These are phyloP conservation scores for Kalaharituber pfeilii DNA, from an alignment of 2,329 filamentous ascomycete genomes.

Conservation along the genomic window DNA sequence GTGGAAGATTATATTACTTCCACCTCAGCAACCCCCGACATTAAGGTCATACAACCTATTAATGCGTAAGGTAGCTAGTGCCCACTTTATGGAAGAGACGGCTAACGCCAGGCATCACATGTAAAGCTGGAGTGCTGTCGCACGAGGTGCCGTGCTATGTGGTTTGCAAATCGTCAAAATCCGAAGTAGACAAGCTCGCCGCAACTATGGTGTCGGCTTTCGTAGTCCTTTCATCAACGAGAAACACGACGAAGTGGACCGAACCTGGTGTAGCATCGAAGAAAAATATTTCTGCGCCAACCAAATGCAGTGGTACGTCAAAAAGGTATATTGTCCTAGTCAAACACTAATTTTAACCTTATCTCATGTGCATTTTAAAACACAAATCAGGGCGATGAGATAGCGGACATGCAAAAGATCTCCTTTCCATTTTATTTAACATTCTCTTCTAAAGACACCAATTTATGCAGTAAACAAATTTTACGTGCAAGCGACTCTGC, in stretches of 20 bases:
- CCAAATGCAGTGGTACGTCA: constrained; percentile 4
- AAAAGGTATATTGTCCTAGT: constrained; percentile 6
- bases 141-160: constrained; percentile 37
- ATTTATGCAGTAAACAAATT: neutral
- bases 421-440: neutral
- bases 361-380: neutral
- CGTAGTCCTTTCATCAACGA: no score
- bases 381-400: neutral
- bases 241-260: no score
- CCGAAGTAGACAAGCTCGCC: constrained; percentile 4
- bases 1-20: neutral
- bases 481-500: neutral
- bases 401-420: neutral
- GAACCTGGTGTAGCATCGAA: neutral
- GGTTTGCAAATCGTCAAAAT: constrained; percentile 25
- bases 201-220: constrained; percentile 6
- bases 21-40: constrained; percentile 8
- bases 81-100: no score
- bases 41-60: constrained; percentile 34
- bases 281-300: neutral
- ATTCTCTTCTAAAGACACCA: neutral
- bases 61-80: constrained; percentile 27
- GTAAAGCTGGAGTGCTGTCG: constrained; percentile 32
- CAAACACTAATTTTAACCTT: neutral
- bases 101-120: no score